Conservation (phyloP, 2,329 filamentous ascomycete species). For the Nemania sp. region DNA sequence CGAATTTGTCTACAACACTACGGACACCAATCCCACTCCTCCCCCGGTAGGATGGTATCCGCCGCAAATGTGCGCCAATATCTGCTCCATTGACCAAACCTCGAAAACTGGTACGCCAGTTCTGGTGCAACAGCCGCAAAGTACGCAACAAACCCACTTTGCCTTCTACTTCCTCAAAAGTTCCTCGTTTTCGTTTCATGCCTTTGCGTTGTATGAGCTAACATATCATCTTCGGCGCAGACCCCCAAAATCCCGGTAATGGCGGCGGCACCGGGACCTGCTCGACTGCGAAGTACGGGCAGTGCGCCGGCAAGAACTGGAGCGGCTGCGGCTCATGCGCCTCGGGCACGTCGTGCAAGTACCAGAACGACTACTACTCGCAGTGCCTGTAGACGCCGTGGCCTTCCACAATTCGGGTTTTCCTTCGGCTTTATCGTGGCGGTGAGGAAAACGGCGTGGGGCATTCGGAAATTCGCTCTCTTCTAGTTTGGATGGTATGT, state of each 20-base stretch:
- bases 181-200: background rate
- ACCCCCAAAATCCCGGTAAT: constrained; percentile 26
- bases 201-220: background rate
- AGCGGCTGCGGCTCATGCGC: constrained; percentile 46
- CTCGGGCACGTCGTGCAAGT: constrained; percentile 45
- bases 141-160: constrained; percentile 4
- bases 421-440: background rate
- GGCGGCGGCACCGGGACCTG: constrained; percentile 35
- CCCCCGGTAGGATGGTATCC: constrained; percentile 12
- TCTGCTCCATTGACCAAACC: constrained; percentile 57
- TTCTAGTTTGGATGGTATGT: constrained; percentile 1
- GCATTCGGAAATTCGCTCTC: background rate
- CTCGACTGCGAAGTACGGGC: constrained; percentile 46
- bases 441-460: background rate
- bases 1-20: constrained; percentile 60
- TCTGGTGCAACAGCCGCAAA: constrained; percentile 40
- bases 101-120: constrained; percentile 53
- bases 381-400: constrained; percentile 43
- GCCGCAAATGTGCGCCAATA: constrained; percentile 47
- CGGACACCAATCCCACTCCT: constrained; percentile 35
- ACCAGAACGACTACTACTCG: constrained; percentile 49
- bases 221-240: constrained; percentile 18
- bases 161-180: background rate
- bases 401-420: background rate
- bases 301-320: constrained; percentile 49